These are phyloP conservation scores for Leccinum insolens DNA, from an alignment of 1,284 basidiomycete species.

Conservation along the genomic window DNA sequence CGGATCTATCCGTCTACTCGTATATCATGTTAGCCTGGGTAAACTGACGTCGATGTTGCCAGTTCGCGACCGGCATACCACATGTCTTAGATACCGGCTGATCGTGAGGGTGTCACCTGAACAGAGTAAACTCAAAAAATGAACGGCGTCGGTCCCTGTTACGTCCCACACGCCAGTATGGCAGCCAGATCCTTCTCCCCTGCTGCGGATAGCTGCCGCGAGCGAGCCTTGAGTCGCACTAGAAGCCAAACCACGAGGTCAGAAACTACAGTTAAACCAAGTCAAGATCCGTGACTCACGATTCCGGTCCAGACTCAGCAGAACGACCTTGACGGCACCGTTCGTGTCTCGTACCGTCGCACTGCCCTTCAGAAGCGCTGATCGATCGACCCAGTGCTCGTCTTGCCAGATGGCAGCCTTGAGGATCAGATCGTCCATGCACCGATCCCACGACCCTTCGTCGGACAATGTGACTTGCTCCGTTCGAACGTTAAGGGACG, in stretches of 20 bases:
- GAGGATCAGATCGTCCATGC: constrained; percentile 95
- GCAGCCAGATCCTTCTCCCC: constrained; percentile 74
- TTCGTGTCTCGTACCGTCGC: constrained; percentile 38
- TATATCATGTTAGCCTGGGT: constrained; percentile 76
- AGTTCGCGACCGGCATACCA: too few species aligned
- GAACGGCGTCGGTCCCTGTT: constrained; percentile 12
- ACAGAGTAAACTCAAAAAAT: constrained; percentile 4
- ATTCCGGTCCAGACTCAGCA: constrained; percentile 93
- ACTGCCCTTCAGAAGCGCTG: constrained; percentile 60
- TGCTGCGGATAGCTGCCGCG: constrained; percentile 76
- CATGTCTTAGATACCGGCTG: too few species aligned
- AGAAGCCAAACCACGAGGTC: constrained; percentile 21
- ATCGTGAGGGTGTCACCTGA: too few species aligned
- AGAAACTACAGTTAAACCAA: constrained; percentile 11
- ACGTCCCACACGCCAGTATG: constrained; percentile 52
- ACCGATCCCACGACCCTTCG: constrained; percentile 47
- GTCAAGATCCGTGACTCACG: constrained; percentile 49
- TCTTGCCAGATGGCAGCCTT: constrained; percentile 91
- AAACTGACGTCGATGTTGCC: constrained; percentile 35
- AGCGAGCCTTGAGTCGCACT: constrained; percentile 86
- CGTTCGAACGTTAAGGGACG: constrained; percentile 79
- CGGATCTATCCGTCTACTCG: constrained; percentile 55
- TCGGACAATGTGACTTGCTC: constrained; percentile 82
- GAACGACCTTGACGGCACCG: constrained; percentile 77
- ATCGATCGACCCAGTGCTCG: constrained; percentile 89